These are phyloP conservation scores for Solanum virginianum DNA, from an alignment of 257 asterid genomes.

Conservation along the genomic window DNA sequence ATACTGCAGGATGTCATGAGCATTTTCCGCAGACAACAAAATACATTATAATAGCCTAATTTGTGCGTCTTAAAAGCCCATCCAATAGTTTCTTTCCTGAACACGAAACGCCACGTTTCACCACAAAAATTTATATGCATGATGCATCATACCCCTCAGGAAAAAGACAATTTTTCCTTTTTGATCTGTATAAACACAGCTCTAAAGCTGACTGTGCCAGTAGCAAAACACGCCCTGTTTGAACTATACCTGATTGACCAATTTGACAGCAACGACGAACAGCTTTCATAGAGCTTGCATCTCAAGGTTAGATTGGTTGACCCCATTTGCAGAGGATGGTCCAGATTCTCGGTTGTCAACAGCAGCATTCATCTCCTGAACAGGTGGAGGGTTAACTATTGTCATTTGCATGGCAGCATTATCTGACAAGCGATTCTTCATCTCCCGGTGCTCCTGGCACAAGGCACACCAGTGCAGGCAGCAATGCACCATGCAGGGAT, in stretches of 20 bases:
- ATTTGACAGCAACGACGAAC: neutral
- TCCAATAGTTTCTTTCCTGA: neutral
- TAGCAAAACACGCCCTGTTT: neutral
- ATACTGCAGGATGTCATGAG: neutral
- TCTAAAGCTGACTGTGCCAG: neutral
- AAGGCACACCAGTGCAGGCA: constrained; percentile 96
- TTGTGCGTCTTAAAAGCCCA: neutral
- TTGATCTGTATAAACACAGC: neutral
- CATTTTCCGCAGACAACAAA: neutral
- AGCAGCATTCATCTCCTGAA: constrained; percentile 58
- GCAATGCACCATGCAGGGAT: constrained; percentile 93
- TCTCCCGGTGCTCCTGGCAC: constrained; percentile 98
- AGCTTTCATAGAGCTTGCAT: constrained; percentile 56
- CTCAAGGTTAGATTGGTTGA: constrained; percentile 45
- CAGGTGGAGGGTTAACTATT: constrained; percentile 75
- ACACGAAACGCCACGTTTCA: neutral
- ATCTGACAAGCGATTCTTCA: constrained; percentile 72
- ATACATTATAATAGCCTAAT: neutral
- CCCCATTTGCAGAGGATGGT: constrained; percentile 39
- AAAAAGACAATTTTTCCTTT: neutral
- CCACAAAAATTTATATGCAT: neutral
- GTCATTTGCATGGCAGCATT: constrained; percentile 62
- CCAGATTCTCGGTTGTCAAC: constrained; percentile 12
- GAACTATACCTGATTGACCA: neutral
- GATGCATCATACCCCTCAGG: neutral